Base-by-base conservation (phyloP, 2,329 filamentous ascomycete genomes). In the Colletotrichum sp. region DNA sequence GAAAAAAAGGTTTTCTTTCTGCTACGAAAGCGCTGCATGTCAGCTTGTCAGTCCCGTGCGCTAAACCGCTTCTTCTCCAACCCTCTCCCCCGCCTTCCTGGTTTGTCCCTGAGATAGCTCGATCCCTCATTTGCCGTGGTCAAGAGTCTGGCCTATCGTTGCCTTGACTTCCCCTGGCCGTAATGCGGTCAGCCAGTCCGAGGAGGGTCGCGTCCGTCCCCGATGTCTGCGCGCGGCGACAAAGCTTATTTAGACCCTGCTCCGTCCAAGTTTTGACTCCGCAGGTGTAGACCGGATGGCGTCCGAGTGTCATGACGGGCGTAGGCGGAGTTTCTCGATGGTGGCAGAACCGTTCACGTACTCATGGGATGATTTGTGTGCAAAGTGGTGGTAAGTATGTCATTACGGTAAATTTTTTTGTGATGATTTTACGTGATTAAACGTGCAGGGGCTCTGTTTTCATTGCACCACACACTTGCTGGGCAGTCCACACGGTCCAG, bases 401-500 rank as follows among this genome's bases (percentile, higher is more conserved):
- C n/a, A 38, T 55, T 73, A 68, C 64, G 16, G 38, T 55, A 8
- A 7, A 16, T 36, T 12, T 55, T 63, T 76, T 36, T 57, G 13
- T 5, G n/a, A 16, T 61, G n/a, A 21, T 61, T 66, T 61, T 66
- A 61, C 26, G 9, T 10, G 24, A 55, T 58, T 36, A 36, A 9
- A 12, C 32, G 16, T 21, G 18, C 21, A 32, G 30, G 34, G n/a
- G 16, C 16, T 28, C 15, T 9, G 5, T 26, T 12, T 79, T 86
- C 85, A 95, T 82, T 92, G 86, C 79, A 97, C 91, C 63, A 87
- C 85, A 84, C 95, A 97, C 82, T 96, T 96, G 67, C 88, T 86
- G 36, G 95, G 95, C 80, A 97, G 86, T 26, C 95, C 94, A 82
- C 95, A 98, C 61, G 94, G 94, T 0, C 94, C 93, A 81, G 93